A percentile compares a stretch with the other conserved stretches of the same genome.
Evolutionary conservation across 2,329 filamentous ascomycete genomes (phyloP).

Genomic region (Fusarium pseudonygamai): DNA sequence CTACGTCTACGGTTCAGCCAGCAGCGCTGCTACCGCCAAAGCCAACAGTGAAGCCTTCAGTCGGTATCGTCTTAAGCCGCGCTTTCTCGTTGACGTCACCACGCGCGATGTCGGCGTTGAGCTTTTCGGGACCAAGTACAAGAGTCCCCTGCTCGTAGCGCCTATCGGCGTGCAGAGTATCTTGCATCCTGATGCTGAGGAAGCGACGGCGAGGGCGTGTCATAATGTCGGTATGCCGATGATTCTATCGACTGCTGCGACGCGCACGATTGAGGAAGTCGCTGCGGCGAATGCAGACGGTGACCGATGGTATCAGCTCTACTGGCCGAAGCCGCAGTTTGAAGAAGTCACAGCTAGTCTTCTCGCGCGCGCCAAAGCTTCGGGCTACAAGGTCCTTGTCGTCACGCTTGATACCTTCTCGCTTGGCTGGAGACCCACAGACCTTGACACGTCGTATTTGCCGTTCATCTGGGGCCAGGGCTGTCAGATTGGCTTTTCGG

Average conservation of each 20-base stretch:
- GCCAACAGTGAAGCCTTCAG: constrained; percentile 67
- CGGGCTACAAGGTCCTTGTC: constrained; percentile 72
- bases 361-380: constrained; percentile 67
- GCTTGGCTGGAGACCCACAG: constrained; percentile 73
- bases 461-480: constrained; percentile 69
- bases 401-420: constrained; percentile 79
- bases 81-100: constrained; percentile 57
- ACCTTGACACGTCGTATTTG: constrained; percentile 70
- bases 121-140: constrained; percentile 62
- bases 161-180: constrained; percentile 76
- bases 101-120: constrained; percentile 60
- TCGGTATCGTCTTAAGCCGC: constrained; percentile 61
- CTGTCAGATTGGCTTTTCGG: constrained; percentile 69
- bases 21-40: constrained; percentile 68
- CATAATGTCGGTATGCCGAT: constrained; percentile 70
- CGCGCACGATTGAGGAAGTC: constrained; percentile 72
- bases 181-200: constrained; percentile 72
- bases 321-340: constrained; percentile 69
- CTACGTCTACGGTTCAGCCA: constrained; percentile 71
- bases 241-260: constrained; percentile 72
- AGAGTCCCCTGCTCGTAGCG: constrained; percentile 64
- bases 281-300: constrained; percentile 66
- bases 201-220: constrained; percentile 70
- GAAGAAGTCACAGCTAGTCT: constrained; percentile 73
- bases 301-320: constrained; percentile 77